These are phyloP conservation scores for Pythium aphanidermatum DNA, from an alignment of 352 stramenopile species.

Conservation along the genomic window DNA sequence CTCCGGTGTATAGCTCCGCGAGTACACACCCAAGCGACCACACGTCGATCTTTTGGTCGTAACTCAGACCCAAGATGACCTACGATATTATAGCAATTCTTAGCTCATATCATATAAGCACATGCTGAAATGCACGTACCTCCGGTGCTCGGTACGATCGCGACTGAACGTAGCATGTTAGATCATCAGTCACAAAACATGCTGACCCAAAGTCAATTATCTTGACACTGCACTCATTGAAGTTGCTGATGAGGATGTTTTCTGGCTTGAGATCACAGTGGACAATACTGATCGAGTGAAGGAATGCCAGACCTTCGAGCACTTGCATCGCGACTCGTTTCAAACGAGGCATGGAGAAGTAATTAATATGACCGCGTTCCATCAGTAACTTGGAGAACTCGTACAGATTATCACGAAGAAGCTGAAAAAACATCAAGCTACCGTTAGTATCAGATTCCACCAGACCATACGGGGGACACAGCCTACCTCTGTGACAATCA, in stretches of 20 bases:
- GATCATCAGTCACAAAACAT: constrained; percentile 92
- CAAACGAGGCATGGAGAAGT: constrained; percentile 92
- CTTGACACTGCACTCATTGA: constrained; percentile 90
- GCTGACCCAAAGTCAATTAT: constrained; percentile 99
- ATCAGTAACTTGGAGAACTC: constrained; percentile 92
- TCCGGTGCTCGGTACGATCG: constrained; percentile 97
- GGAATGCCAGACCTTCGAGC: constrained; percentile 81
- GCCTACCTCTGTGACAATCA: constrained; percentile 95
- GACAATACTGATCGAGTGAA: constrained; percentile 91
- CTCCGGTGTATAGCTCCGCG: constrained; percentile 83
- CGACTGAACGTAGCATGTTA: constrained; percentile 97
- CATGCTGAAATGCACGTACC: constrained; percentile 33
- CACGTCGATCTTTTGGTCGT: constrained; percentile 84
- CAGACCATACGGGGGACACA: no score
- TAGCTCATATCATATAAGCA: no score
- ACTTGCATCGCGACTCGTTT: constrained; percentile 96
- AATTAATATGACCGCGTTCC: constrained; percentile 80
- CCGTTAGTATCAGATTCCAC: no score
- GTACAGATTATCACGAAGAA: constrained; percentile 97
- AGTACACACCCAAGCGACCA: constrained; percentile 89
- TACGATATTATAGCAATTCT: constrained; percentile 6
- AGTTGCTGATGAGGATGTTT: constrained; percentile 92
- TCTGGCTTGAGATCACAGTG: constrained; percentile 99
- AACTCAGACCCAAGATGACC: constrained; percentile 95
- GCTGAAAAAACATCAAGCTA: constrained; percentile 33